Evolutionary conservation across 2,329 filamentous ascomycete genomes (phyloP).

Genomic region (Alternaria solani): DNA sequence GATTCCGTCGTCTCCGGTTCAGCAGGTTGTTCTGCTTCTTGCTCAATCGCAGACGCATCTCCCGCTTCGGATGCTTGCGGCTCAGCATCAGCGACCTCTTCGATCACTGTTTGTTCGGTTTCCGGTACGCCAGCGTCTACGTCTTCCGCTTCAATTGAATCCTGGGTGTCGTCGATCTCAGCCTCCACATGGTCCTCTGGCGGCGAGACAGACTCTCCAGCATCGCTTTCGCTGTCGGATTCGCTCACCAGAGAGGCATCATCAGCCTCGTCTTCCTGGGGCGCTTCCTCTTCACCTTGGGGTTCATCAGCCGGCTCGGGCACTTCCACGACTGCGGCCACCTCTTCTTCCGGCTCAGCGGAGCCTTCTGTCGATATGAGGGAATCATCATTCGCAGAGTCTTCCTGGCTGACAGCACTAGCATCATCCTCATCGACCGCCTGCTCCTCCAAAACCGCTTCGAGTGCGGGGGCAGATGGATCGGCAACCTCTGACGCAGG

Average conservation of each 20-base stretch:
- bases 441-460: not conserved
- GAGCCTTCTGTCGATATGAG: slow-evolving; percentile 8
- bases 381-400: not conserved
- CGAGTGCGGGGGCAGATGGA: slow-evolving; percentile 1
- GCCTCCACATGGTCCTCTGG: slow-evolving; percentile 1
- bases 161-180: slow-evolving; percentile 1
- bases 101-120: not conserved
- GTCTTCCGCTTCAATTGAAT: not conserved
- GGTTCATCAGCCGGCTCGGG: slow-evolving; percentile 11
- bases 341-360: slow-evolving; percentile 8
- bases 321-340: slow-evolving; percentile 3
- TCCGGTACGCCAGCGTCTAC: not conserved
- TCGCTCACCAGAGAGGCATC: slow-evolving; percentile 2
- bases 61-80: slow-evolving; percentile 2
- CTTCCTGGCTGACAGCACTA: slow-evolving; percentile 1
- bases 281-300: not conserved
- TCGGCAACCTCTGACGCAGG: not conserved
- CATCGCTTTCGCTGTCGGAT: slow-evolving; percentile 5
- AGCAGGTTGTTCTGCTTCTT: slow-evolving; percentile 2
- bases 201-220: not conserved
- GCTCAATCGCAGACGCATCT: not conserved
- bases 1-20: slow-evolving; percentile 8
- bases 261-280: not conserved
- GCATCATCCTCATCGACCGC: not conserved
- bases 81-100: slow-evolving; percentile 3